A percentile compares a stretch with the other conserved stretches of the same genome.
Evolutionary conservation across 2,329 filamentous ascomycete species (phyloP).

Genomic region (Penicillium sp.): DNA sequence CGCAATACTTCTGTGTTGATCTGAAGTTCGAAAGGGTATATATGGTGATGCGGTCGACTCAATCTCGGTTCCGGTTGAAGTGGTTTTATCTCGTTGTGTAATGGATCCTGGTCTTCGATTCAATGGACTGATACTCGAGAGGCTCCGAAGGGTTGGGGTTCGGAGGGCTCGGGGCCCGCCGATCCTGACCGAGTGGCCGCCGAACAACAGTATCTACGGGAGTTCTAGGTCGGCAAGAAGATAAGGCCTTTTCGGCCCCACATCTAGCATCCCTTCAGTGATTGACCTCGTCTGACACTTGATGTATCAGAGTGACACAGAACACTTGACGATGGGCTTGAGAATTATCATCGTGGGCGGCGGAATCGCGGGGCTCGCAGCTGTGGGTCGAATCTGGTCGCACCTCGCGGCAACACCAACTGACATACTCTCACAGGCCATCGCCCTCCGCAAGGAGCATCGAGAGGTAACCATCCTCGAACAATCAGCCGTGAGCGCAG

Average conservation of each 20-base stretch:
- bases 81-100: neutral
- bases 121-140: no score
- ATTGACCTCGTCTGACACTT: neutral
- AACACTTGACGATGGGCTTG: neutral
- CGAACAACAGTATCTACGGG: no score
- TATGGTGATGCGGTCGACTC: no score
- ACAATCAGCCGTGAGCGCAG: conserved; percentile 34
- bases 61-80: no score
- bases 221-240: no score
- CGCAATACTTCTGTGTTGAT: no score
- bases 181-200: no score
- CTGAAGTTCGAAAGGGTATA: no score
- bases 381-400: conserved; percentile 17
- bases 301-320: neutral
- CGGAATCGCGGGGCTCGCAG: conserved; percentile 40
- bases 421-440: conserved; percentile 21
- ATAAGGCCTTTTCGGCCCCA: no score
- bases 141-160: no score
- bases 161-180: neutral
- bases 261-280: no score
- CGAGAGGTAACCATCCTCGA: conserved; percentile 30
- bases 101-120: no score
- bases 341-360: conserved; percentile 57
- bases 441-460: conserved; percentile 30
- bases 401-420: neutral